Evolutionary conservation across 768 basidiomycete genomes (phyloP), one percentile per base, ranked within the genome.

Genomic region (Podaxis mareebaensis): DNA sequence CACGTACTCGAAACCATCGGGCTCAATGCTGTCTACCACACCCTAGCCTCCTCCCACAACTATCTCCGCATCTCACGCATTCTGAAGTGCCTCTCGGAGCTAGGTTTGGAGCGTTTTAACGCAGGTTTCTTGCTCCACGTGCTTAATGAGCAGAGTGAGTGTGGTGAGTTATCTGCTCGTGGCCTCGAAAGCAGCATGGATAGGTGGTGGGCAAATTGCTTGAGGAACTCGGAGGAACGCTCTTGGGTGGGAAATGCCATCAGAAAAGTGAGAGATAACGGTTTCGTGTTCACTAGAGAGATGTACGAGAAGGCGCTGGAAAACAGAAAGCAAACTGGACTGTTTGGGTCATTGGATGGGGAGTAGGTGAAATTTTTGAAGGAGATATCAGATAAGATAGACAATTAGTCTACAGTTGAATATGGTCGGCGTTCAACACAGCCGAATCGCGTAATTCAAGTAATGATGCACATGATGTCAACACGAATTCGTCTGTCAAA

Each of bases 1-100:
- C 64, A 60, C 56, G 64, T 60, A 51, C 15, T 8, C 10, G 49
- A 51, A 22, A 51, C 10, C 8, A 22, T 51, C 12, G 49, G 0
- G n/a, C 26, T 28, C 46, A 54, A 52, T 51, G 33, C 38, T 10
- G 22, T 64, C 48, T 39, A 51, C 51, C 48, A 36, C 52, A 38
- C 26, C 22, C 7, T 69, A 90, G 90, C 79, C 44, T 84, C 86
- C 24, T 72, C 82, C n/a, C 91, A 92, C 73, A 92, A 92, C 72
- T 84, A 89, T 72, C 81, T 92, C 56, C 85, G 91, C 39, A 87
- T 92, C 66, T 86, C 91, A 36, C 86, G 91, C 48, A 91, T 92
- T 61, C 75, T 92, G 67, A 91, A 92, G 73, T 89, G 85, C 66
- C 73, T 91, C 24, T 90, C 89, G 20, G 89, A 90, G 69, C 73